Conservation (phyloP, 1,139 yeast species). For the Pichia sp. region DNA sequence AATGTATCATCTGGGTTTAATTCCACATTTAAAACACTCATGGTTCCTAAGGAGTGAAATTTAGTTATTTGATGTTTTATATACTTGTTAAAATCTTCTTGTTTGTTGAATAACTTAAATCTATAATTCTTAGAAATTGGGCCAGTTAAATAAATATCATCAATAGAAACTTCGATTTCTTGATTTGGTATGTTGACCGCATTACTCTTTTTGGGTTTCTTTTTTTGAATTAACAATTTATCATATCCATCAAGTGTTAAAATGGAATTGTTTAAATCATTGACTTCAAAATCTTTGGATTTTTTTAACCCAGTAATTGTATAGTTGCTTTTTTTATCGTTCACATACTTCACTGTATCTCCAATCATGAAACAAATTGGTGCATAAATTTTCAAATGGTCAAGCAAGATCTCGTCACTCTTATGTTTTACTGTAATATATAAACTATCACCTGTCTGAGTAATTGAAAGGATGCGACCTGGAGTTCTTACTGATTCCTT, state of each 20-base stretch:
- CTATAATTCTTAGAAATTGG: constrained; percentile 7
- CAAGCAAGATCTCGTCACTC: constrained; percentile 2
- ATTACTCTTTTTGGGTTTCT: constrained; percentile 6
- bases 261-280: constrained; percentile 29
- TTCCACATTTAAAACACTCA: neutral
- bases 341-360: constrained; percentile 31
- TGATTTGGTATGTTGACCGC: neutral
- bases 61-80: constrained; percentile 9
- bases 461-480: constrained; percentile 1
- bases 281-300: constrained; percentile 15
- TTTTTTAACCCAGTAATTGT: constrained; percentile 40
- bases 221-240: constrained; percentile 32
- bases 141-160: constrained; percentile 14
- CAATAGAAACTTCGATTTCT: constrained; percentile 9
- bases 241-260: constrained; percentile 48
- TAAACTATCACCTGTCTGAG: neutral
- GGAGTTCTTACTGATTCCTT: constrained; percentile 1
- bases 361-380: constrained; percentile 39
- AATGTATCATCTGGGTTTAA: constrained; percentile 4
- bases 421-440: constrained; percentile 1
- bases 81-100: constrained; percentile 14
- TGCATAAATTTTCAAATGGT: constrained; percentile 16
- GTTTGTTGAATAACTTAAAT: constrained; percentile 22
- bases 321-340: constrained; percentile 28
- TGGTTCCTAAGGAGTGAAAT: neutral